phyloP scores from a whole-genome alignment of 2,329 filamentous ascomycete species.

The Raffaelea deltoideospora region DNA sequence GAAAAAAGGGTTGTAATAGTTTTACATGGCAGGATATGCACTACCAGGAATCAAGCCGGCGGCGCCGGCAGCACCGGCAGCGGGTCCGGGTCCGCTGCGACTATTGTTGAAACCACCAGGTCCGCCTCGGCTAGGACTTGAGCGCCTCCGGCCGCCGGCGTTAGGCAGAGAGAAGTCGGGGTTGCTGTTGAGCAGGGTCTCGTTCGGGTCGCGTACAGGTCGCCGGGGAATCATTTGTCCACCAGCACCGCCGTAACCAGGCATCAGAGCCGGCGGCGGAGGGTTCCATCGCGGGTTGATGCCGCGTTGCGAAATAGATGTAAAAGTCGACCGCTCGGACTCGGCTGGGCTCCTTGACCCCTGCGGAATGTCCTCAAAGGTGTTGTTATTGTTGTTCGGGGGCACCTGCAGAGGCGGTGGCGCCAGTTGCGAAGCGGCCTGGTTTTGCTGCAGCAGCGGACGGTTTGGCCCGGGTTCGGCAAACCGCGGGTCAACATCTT shows the following conservation, averaged over 20 bases:
- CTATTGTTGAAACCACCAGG: too few relatives aligned
- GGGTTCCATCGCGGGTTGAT: conserved; percentile 79
- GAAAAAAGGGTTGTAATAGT: too few relatives aligned
- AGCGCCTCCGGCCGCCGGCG: conserved; percentile 3
- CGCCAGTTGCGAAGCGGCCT: background rate
- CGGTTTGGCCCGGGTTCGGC: conserved; percentile 27
- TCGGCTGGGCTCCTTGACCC: conserved; percentile 55
- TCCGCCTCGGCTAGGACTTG: too few relatives aligned
- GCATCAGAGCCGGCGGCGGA: conserved; percentile 27
- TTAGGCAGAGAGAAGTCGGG: conserved; percentile 70
- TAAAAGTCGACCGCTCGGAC: conserved; percentile 75
- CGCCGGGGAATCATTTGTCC: conserved; percentile 17
- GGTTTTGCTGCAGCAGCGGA: conserved; percentile 12
- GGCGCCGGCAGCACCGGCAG: conserved; percentile 14
- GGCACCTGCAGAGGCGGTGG: conserved; percentile 13
- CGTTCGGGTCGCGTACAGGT: conserved; percentile 43
- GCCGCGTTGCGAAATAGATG: conserved; percentile 75
- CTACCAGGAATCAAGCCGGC: conserved; percentile 36
- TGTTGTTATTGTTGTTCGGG: conserved; percentile 8
- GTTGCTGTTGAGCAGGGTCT: conserved; percentile 63
- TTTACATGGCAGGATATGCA: conserved; percentile 29
- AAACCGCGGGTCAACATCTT: conserved; percentile 86
- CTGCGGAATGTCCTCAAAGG: conserved; percentile 19
- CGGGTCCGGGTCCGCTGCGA: conserved; percentile 6
- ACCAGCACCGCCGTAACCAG: conserved; percentile 19